Conservation (phyloP, 345 rosid genomes). For the Citrus glauca region DNA sequence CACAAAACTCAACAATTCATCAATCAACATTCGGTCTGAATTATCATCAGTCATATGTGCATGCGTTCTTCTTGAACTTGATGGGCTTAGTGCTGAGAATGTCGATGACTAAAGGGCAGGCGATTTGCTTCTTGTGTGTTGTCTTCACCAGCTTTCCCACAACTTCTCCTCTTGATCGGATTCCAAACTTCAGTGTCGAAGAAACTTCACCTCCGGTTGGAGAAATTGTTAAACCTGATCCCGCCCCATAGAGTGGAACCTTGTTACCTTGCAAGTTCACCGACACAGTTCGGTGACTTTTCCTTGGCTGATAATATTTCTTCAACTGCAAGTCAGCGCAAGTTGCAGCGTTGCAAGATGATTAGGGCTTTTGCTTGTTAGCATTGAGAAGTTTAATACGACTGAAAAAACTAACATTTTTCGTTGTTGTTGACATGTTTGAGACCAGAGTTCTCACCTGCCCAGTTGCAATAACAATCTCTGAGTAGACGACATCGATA, state of each 20-base stretch:
- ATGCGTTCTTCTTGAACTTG: constrained; percentile 43
- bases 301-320: constrained; percentile 67
- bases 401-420: background rate
- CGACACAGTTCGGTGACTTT: constrained; percentile 52
- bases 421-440: background rate
- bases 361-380: background rate
- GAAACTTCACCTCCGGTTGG: constrained; percentile 46
- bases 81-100: constrained; percentile 50
- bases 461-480: constrained; percentile 59
- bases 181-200: constrained; percentile 46
- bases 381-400: background rate
- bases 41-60: constrained; percentile 29
- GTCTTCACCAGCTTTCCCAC: constrained; percentile 78
- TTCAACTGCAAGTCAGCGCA: constrained; percentile 45
- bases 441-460: constrained; percentile 35
- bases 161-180: constrained; percentile 63
- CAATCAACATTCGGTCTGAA: background rate
- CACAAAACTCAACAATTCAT: background rate
- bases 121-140: constrained; percentile 45
- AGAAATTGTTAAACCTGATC: constrained; percentile 46
- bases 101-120: constrained; percentile 61
- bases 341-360: background rate
- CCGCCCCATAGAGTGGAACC: constrained; percentile 76
- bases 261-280: constrained; percentile 60
- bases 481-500: constrained; percentile 49